Conservation (phyloP, 305 asterid genomes). For the Nicotiana rustica region DNA sequence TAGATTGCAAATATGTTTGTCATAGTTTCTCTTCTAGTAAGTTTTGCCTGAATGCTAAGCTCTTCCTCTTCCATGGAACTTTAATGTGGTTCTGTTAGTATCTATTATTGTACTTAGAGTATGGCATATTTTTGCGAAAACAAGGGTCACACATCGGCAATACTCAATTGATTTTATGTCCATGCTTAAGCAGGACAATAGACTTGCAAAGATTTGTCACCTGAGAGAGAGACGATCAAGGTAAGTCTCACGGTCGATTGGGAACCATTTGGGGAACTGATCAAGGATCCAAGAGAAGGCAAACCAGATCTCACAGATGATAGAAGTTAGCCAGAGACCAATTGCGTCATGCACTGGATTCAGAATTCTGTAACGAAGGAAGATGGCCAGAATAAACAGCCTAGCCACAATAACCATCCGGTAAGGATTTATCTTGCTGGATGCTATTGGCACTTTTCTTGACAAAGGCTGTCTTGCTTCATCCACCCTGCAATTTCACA, state of each 20-base stretch:
- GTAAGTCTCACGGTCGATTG: constrained; percentile 93
- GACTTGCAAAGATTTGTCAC: constrained; percentile 43
- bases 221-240: constrained; percentile 97
- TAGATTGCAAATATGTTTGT: constrained; percentile 25
- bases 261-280: constrained; percentile 99
- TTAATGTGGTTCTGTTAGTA: background rate
- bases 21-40: constrained; percentile 19
- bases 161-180: background rate
- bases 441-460: constrained; percentile 95
- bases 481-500: constrained; percentile 72
- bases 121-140: background rate
- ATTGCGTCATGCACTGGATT: constrained; percentile 94
- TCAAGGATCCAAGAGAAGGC: constrained; percentile 98
- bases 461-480: constrained; percentile 97
- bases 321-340: constrained; percentile 98
- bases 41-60: background rate
- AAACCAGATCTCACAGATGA: constrained; percentile 96
- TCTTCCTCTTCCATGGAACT: constrained; percentile 7
- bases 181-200: constrained; percentile 21
- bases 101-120: background rate
- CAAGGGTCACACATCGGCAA: background rate
- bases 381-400: constrained; percentile 75
- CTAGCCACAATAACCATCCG: constrained; percentile 92
- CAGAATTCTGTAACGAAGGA: constrained; percentile 90
- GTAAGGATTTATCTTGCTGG: constrained; percentile 95